Evolutionary conservation across 148 eudicot genomes (phyloP), one percentile per base, ranked within the genome.

Genomic region (Vaccinium macrocarpon): DNA sequence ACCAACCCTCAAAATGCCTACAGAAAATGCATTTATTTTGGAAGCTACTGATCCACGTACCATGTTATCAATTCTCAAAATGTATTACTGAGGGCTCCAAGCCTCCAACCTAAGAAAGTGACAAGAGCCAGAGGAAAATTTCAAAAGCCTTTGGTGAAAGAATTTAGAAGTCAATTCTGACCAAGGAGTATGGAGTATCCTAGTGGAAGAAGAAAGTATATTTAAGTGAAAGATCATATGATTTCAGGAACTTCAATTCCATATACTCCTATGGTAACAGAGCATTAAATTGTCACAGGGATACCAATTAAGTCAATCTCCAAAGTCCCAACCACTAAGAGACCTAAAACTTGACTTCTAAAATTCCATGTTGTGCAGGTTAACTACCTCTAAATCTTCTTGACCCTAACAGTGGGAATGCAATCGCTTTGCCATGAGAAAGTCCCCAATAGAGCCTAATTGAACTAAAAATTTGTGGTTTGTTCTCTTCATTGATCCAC

Each of bases 171-270:
- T 49, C 76, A 72, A 72, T 6, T 35, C 48, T 27, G 46, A 32
- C 46, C 18, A 35, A 72, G n/a, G 23, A 35, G 76, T 15, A 35
- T 35, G n/a, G 49, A 16, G 76, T 15, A 50, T 38, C 76, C 7
- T 5, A 72, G 50, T 27, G 38, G 18, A 27, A 68, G 42, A 13
- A 12, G 12, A 25, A 68, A 27, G 73, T 68, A 25, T 23, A 9
- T 68, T 27, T 27, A 68, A 68, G 23, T 13, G 76, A 71, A 68
- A 27, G 38, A 32, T 71, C n/a, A 71, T 5, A 71, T 19, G 72
- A 66, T 23, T 66, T 27, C 73, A 68, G 73, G 18, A 6, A 71
- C 75, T 32, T 71, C 75, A 71, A 32, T 71, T 71, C 75, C 75
- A 5, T 71, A 13, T 5, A 13, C 48, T 71, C 75, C 48, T 32